Evolutionary conservation across 768 basidiomycete species (phyloP), one percentile per base, ranked within the genome.

Genomic region (Termitomyces sp.): DNA sequence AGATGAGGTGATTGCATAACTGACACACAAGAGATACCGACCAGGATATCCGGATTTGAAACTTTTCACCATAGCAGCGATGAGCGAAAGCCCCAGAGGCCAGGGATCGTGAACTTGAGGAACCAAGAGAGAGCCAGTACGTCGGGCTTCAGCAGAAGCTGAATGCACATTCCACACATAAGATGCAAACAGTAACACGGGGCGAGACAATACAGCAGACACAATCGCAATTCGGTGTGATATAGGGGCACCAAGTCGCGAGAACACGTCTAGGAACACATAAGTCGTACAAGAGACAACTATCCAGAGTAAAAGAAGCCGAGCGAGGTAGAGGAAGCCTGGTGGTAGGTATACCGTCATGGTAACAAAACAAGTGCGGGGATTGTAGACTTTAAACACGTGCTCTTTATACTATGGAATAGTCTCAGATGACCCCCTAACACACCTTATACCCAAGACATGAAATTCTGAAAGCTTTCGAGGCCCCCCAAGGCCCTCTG

Each of bases 81-180:
- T 55, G 17, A 71, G 43, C 40, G 75, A 72, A 6, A 79, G 35
- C 34, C 73, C 71, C 27, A 71, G 72, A 3, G 72, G 72, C 71
- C 68, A 72, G 40, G 59, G 67, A 54, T 68, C 72, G 2, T 63
- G 55, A 19, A 75, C 68, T 23, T 23, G 54, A 5, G 75, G 76
- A 4, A 75, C 66, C 14, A 71, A 47, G 17, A 68, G 56, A 5
- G 73, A 73, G 7, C 72, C 70, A 19, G 46, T 39, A n/a, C 52
- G 51, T 2, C 45, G 56, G 19, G 44, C 48, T 9, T 56, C 52
- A 37, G 40, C n/a, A 17, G 11, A 21, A 21, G 30, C 25, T 12
- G 14, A 34, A 9, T 41, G n/a, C 11, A 23, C 48, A 23, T 45
- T 51, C 58, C 46, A 61, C 5, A 57, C 5, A 41, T 51, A 32